phyloP scores from a whole-genome alignment of 1,284 basidiomycete species.

The Earliella scabrosa region DNA sequence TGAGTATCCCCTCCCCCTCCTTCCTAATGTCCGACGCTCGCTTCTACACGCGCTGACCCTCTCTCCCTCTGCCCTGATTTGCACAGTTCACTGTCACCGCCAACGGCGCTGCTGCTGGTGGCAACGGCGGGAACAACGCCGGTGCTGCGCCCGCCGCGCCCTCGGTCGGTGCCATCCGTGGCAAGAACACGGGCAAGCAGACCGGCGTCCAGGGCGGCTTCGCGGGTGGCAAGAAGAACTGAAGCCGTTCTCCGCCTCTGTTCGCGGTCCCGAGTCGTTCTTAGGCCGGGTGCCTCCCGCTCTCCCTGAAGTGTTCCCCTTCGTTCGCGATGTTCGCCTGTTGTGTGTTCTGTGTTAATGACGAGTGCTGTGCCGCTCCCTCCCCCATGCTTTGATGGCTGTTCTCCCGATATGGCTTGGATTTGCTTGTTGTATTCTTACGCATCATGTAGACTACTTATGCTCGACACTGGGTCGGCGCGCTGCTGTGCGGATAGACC shows the following conservation, averaged over 20 bases:
- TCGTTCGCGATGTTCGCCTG: neutral
- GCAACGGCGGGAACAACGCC: constrained; percentile 8
- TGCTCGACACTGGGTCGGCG: constrained; percentile 18
- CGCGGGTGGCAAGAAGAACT: constrained; percentile 10
- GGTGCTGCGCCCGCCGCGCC: constrained; percentile 14
- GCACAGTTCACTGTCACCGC: constrained; percentile 53
- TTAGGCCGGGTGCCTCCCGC: neutral
- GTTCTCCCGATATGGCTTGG: constrained; percentile 7
- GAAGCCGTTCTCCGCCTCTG: neutral
- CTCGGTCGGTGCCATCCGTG: constrained; percentile 22
- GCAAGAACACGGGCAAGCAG: constrained; percentile 24
- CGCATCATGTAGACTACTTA: constrained; percentile 18
- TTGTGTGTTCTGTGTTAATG: neutral
- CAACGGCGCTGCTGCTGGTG: constrained; percentile 20
- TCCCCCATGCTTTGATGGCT: neutral
- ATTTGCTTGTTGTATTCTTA: constrained; percentile 14
- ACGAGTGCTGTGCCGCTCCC: constrained; percentile 8
- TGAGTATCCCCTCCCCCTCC: constrained; percentile 38
- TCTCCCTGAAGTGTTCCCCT: neutral
- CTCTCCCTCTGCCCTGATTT: neutral
- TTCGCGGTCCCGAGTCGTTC: neutral
- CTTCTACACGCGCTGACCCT: neutral
- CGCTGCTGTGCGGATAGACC: constrained; percentile 25
- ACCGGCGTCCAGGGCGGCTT: constrained; percentile 23
- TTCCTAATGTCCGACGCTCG: neutral